A percentile compares a stretch with the other conserved stretches of the same genome.
Evolutionary conservation across 2,329 filamentous ascomycete species (phyloP).

Genomic region (Raffaelea albimanens): DNA sequence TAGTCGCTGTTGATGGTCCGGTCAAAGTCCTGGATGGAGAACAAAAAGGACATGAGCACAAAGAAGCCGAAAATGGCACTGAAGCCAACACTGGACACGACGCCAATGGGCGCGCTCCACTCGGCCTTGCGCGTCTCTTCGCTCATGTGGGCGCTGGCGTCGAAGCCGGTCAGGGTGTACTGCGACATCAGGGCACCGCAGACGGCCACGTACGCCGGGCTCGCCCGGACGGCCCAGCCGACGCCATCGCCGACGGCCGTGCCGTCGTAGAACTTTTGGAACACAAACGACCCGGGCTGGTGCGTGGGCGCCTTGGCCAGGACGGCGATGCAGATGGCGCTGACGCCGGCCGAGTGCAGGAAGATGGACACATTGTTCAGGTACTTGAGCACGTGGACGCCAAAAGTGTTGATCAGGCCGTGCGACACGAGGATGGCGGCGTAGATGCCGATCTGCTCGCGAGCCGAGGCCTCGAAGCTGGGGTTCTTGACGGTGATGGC

Average conservation of each 20-base stretch:
- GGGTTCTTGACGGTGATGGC: constrained; percentile 26
- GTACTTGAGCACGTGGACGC: constrained; percentile 43
- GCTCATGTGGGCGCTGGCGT: constrained; percentile 45
- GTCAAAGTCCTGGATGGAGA: constrained; percentile 49
- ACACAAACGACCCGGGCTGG: constrained; percentile 46
- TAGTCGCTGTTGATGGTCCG: constrained; percentile 33
- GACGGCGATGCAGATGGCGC: constrained; percentile 42
- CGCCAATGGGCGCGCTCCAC: constrained; percentile 48
- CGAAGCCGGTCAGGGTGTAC: constrained; percentile 34
- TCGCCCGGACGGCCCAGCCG: constrained; percentile 44
- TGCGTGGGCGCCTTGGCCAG: constrained; percentile 48
- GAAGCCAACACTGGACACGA: constrained; percentile 46
- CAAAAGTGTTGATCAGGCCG: constrained; percentile 47
- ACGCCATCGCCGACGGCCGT: constrained; percentile 34
- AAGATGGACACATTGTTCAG: constrained; percentile 48
- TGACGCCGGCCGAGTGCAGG: constrained; percentile 43
- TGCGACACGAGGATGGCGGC: constrained; percentile 46
- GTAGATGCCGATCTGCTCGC: constrained; percentile 48
- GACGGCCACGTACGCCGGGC: constrained; percentile 42
- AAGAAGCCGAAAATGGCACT: constrained; percentile 50
- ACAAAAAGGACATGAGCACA: constrained; percentile 46
- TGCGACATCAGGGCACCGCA: constrained; percentile 45
- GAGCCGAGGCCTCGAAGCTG: constrained; percentile 29
- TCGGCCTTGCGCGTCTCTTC: constrained; percentile 48
- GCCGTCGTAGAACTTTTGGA: constrained; percentile 42